Evolutionary conservation across 139 green algal species (phyloP).

Genomic region (Tetradesmus lagerheimii): DNA sequence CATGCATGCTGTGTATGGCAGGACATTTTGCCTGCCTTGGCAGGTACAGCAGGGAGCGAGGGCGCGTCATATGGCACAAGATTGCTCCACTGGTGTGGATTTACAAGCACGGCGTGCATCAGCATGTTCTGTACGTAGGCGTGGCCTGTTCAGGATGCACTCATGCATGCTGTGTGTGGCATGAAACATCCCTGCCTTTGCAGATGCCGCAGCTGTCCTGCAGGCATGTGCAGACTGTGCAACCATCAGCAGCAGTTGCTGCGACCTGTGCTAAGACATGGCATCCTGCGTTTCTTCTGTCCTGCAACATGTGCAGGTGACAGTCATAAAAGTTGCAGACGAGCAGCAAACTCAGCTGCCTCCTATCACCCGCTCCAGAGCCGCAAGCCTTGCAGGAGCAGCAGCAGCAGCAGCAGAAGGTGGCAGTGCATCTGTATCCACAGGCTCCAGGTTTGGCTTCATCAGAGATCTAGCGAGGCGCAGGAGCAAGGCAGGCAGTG

Average conservation of each 20-base stretch:
- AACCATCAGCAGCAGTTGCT: too few species aligned
- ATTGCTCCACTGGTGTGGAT: background rate
- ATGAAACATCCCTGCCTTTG: too few species aligned
- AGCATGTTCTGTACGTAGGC: too few species aligned
- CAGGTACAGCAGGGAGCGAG: background rate
- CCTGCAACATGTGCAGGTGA: background rate
- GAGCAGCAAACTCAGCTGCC: background rate
- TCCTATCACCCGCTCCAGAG: background rate
- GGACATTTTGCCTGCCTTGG: too few species aligned
- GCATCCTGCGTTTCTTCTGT: too few species aligned
- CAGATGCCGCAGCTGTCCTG: too few species aligned
- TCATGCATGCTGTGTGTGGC: too few species aligned
- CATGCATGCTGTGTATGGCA: too few species aligned
- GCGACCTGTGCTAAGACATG: too few species aligned
- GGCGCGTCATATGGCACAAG: slow-evolving; percentile 24
- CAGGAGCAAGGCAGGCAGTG: background rate
- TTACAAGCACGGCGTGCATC: too few species aligned
- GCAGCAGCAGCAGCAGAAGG: background rate
- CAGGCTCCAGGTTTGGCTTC: slow-evolving; percentile 9
- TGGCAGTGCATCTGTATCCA: background rate
- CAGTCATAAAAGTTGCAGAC: slow-evolving; percentile 18
- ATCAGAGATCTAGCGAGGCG: background rate
- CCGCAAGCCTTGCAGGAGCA: background rate
- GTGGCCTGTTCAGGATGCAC: too few species aligned
- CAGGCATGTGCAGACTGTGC: too few species aligned